Evolutionary conservation across 2,329 filamentous ascomycete species (phyloP).

Genomic region (Ophiosphaerella korrae): DNA sequence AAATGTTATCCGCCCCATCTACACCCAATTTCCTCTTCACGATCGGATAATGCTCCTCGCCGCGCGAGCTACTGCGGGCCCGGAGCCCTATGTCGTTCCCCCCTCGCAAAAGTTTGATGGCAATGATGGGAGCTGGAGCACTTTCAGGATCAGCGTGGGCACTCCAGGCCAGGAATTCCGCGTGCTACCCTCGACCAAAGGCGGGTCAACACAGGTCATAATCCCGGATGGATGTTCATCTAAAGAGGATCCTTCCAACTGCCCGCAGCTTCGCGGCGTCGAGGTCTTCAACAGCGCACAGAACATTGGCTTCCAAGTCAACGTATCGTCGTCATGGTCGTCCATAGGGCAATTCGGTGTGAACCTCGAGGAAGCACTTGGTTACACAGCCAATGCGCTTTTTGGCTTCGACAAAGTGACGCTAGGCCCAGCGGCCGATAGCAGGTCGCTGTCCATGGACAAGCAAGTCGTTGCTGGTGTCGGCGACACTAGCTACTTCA

Average conservation of each 20-base stretch:
- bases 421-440: constrained; percentile 30
- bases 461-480: constrained; percentile 38
- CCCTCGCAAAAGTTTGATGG: constrained; percentile 46
- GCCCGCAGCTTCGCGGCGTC: constrained; percentile 36
- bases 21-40: neutral
- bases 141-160: constrained; percentile 49
- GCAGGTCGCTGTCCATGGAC: constrained; percentile 24
- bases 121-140: constrained; percentile 50
- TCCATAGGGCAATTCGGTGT: constrained; percentile 39
- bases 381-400: constrained; percentile 30
- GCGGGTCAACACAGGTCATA: constrained; percentile 37
- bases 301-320: constrained; percentile 39
- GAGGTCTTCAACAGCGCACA: constrained; percentile 36
- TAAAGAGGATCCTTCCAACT: constrained; percentile 33
- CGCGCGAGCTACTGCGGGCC: constrained; percentile 20
- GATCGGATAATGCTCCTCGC: constrained; percentile 26
- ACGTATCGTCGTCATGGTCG: constrained; percentile 39
- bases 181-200: constrained; percentile 43
- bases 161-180: constrained; percentile 47
- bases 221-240: constrained; percentile 43
- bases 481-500: constrained; percentile 35
- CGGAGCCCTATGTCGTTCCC: constrained; percentile 39
- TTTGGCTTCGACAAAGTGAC: constrained; percentile 42
- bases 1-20: neutral
- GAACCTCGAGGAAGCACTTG: constrained; percentile 35